Base-by-base conservation (phyloP, 2,329 filamentous ascomycete species). In the Rosellinia necatrix region DNA sequence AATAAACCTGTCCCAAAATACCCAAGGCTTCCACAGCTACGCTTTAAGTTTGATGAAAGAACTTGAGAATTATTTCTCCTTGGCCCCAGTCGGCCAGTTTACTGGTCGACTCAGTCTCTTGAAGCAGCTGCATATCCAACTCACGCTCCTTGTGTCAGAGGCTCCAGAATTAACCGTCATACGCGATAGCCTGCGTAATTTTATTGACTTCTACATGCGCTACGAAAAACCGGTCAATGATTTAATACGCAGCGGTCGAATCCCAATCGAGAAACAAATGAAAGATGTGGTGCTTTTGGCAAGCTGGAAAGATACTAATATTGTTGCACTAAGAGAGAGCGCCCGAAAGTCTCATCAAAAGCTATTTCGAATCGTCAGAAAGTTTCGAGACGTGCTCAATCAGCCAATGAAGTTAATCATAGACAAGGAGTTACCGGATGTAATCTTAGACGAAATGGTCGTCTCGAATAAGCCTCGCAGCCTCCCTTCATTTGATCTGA, bases 291-390 rank as follows among this genome's bases (percentile, higher is more conserved):
- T 99, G 13, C 85, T 96, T 49, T 78, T 99, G 65, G 92, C 92
- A 6, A 97, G 92, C 72, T 99, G 96, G 96, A 97, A 96, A 71
- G 94, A 99, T 65, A 96, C 91, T 19, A 99, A 97, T 67, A 96
- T 99, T 59, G 88, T 88, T 43, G 90, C 91, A 1, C 77, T 99
- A 13, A 85, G 88, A 63, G 92, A 97, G 68, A 97, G 93, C 72
- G 92, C 94, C 1, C 88, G 89, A 66, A 88, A 88, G 58, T 97
- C 92, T 17, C 94, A 99, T 69, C 85, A 89, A 66, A 97, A 96
- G 72, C 82, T 99, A 2, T 96, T 96, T 76, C 90, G 90, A 65
- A 79, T 96, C 30, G 89, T 99, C 40, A 84, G 91, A 52, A 97
- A 97, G 74, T 99, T 96, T 74, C 86, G 94, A 37, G 81, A 81